phyloP scores from a whole-genome alignment of 2,329 filamentous ascomycete species.

The Nemania sp. region DNA sequence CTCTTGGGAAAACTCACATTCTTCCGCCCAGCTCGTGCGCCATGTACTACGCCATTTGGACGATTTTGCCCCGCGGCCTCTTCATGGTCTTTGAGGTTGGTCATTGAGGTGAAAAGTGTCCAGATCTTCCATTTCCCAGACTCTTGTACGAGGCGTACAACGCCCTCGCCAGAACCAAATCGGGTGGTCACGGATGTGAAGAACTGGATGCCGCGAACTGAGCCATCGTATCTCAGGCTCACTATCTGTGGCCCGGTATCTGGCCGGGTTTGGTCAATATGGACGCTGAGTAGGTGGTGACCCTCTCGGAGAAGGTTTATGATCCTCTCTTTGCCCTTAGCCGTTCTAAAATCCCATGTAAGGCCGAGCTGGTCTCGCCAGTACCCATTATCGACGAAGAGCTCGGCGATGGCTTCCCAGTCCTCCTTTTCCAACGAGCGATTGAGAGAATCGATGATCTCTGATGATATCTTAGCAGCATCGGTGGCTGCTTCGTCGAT shows the following conservation, averaged over 20 bases:
- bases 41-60: slow-evolving; percentile 54
- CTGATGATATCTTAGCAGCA: slow-evolving; percentile 43
- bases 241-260: slow-evolving; percentile 46
- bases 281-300: slow-evolving; percentile 44
- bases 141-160: slow-evolving; percentile 50
- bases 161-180: slow-evolving; percentile 54
- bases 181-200: slow-evolving; percentile 53
- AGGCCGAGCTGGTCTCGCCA: slow-evolving; percentile 64
- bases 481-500: slow-evolving; percentile 41
- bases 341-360: slow-evolving; percentile 59
- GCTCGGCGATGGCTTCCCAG: slow-evolving; percentile 40
- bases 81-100: slow-evolving; percentile 50
- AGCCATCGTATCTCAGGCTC: slow-evolving; percentile 49
- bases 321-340: slow-evolving; percentile 52
- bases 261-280: slow-evolving; percentile 46
- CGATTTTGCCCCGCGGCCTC: slow-evolving; percentile 49
- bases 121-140: slow-evolving; percentile 53
- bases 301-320: slow-evolving; percentile 39
- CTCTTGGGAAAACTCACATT: slow-evolving; percentile 41
- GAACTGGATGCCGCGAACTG: slow-evolving; percentile 54
- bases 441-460: slow-evolving; percentile 47
- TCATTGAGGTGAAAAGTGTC: slow-evolving; percentile 57
- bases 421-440: slow-evolving; percentile 42
- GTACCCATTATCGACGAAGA: slow-evolving; percentile 57
- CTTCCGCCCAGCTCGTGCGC: slow-evolving; percentile 49